phyloP scores from a whole-genome alignment of 192 early-diverging fungal species.

The Mortierella antarctica region DNA sequence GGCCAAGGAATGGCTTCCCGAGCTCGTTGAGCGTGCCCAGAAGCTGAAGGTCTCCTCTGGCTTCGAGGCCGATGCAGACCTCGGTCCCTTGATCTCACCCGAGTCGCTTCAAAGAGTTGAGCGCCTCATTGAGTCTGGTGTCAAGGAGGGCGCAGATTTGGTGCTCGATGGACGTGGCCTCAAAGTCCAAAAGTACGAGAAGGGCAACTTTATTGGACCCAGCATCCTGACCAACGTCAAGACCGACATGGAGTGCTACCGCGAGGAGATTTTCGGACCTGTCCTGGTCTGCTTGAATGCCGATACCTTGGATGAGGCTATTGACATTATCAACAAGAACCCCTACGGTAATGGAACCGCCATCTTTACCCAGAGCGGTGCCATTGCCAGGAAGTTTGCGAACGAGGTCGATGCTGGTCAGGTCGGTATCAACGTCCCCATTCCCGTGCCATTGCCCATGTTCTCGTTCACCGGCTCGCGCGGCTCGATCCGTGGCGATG shows the following conservation, averaged over 20 bases:
- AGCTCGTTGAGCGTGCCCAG: conserved; percentile 88
- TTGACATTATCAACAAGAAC: conserved; percentile 91
- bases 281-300: conserved; percentile 87
- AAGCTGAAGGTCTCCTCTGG: conserved; percentile 86
- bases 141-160: conserved; percentile 88
- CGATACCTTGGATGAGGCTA: conserved; percentile 90
- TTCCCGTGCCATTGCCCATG: conserved; percentile 97
- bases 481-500: conserved; percentile 91
- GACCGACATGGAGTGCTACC: conserved; percentile 88
- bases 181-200: conserved; percentile 78
- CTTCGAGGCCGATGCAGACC: conserved; percentile 85
- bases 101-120: conserved; percentile 82
- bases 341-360: conserved; percentile 89
- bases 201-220: conserved; percentile 96
- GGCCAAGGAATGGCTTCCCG: conserved; percentile 85
- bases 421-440: conserved; percentile 90
- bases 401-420: conserved; percentile 93
- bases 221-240: conserved; percentile 85
- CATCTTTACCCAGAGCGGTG: conserved; percentile 92
- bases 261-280: conserved; percentile 96
- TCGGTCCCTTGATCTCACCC: conserved; percentile 91
- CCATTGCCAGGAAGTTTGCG: conserved; percentile 88
- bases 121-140: conserved; percentile 81
- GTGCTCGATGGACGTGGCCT: conserved; percentile 89
- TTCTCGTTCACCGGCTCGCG: conserved; percentile 95